Percentiles rank a stretch among this genome's conserved stretches.
These are phyloP conservation scores for Cnidoscolus chayamansa DNA, from an alignment of 441 rosid genomes.

Conservation along the genomic window DNA sequence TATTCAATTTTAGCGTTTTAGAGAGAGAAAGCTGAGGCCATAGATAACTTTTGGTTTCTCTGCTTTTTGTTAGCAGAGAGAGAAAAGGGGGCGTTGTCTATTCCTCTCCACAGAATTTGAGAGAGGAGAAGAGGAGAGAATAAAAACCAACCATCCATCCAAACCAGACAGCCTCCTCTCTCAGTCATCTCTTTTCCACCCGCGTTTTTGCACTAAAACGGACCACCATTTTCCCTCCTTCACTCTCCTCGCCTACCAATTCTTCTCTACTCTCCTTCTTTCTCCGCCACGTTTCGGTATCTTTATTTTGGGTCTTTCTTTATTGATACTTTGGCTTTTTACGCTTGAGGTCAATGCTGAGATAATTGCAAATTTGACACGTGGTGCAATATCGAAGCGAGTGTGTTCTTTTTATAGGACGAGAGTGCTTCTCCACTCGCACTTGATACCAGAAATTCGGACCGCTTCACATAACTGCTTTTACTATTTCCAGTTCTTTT, in stretches of 20 bases:
- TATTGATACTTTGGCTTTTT: not conserved
- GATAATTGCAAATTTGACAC: not conserved
- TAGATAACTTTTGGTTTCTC: not conserved
- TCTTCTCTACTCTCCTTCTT: not conserved
- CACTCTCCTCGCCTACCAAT: not conserved
- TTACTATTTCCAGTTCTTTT: slow-evolving; percentile 12
- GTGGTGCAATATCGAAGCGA: not conserved
- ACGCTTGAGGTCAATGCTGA: not conserved
- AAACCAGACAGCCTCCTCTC: slow-evolving; percentile 20
- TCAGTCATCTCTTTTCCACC: not conserved
- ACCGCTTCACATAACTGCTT: slow-evolving; percentile 7
- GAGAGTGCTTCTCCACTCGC: not conserved
- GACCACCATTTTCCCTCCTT: not conserved
- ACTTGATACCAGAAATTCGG: slow-evolving; percentile 10
- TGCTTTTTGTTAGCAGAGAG: not conserved
- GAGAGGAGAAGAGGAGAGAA: not conserved
- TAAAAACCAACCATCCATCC: slow-evolving; percentile 24
- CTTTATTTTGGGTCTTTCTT: not conserved
- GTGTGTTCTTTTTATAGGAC: not conserved
- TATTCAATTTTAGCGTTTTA: not conserved
- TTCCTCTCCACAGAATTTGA: slow-evolving; percentile 16
- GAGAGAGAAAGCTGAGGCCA: not conserved
- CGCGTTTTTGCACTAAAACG: slow-evolving; percentile 13
- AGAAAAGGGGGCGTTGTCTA: slow-evolving; percentile 9
- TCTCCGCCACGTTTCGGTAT: not conserved